Evolutionary conservation across 2,329 filamentous ascomycete genomes (phyloP).

Genomic region (Scolecobasidium constrictum): DNA sequence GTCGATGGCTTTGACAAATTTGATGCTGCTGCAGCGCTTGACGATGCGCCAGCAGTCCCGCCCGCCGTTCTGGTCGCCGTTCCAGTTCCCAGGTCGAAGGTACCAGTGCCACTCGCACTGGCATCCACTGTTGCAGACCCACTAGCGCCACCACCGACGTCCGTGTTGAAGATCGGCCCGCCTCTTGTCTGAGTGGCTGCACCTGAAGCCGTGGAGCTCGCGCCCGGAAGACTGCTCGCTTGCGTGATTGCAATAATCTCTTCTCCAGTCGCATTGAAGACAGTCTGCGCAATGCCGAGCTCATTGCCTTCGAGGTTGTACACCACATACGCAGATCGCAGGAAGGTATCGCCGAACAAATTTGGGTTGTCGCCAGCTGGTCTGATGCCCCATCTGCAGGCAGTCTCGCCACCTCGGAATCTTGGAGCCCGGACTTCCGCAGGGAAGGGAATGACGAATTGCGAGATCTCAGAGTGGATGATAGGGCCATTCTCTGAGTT

Average conservation of each 20-base stretch:
- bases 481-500: slow-evolving; percentile 23
- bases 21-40: neutral
- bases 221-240: slow-evolving; percentile 39
- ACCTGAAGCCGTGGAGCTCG: slow-evolving; percentile 22
- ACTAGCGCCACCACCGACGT: neutral
- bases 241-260: slow-evolving; percentile 44
- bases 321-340: slow-evolving; percentile 52
- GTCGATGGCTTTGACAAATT: neutral
- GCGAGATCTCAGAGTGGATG: slow-evolving; percentile 8
- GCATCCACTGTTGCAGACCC: neutral
- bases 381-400: slow-evolving; percentile 32
- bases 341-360: slow-evolving; percentile 51
- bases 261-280: slow-evolving; percentile 43
- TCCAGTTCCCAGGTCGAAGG: slow-evolving; percentile 8
- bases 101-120: slow-evolving; percentile 1
- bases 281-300: slow-evolving; percentile 50
- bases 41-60: neutral
- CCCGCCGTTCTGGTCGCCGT: neutral
- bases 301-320: slow-evolving; percentile 51
- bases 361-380: slow-evolving; percentile 36
- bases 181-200: slow-evolving; percentile 7
- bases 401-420: slow-evolving; percentile 5
- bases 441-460: slow-evolving; percentile 10
- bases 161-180: slow-evolving; percentile 3
- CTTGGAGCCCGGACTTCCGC: slow-evolving; percentile 1